These are phyloP conservation scores for Podospora tetraspora DNA, from an alignment of 495 filamentous ascomycete genomes.

Conservation along the genomic window DNA sequence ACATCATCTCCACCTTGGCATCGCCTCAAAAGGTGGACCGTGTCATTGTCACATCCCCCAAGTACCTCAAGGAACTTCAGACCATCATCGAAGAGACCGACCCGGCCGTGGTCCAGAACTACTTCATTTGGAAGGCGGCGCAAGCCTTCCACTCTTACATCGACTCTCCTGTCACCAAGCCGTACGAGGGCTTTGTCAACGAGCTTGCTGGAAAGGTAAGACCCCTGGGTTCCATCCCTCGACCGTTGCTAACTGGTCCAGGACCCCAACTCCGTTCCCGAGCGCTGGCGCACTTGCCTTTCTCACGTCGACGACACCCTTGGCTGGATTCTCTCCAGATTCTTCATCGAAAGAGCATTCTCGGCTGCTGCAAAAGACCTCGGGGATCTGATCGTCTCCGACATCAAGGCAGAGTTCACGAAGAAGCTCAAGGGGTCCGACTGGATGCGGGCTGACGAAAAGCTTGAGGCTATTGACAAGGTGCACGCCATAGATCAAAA, in stretches of 20 bases:
- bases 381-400: conserved; percentile 57
- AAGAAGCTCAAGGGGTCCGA: conserved; percentile 54
- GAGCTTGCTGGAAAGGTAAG: conserved; percentile 39
- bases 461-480: conserved; percentile 60
- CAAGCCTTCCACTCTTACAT: conserved; percentile 40
- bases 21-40: conserved; percentile 49
- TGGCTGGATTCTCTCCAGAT: conserved; percentile 56
- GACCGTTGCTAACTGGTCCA: neutral
- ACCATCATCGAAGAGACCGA: conserved; percentile 29
- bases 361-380: conserved; percentile 15
- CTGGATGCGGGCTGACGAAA: conserved; percentile 67
- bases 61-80: conserved; percentile 25
- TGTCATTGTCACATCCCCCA: conserved; percentile 45
- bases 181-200: conserved; percentile 54
- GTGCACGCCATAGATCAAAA: conserved; percentile 68
- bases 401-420: conserved; percentile 1
- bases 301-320: conserved; percentile 51
- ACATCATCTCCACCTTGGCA: conserved; percentile 49
- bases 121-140: conserved; percentile 33
- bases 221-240: neutral
- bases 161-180: conserved; percentile 54
- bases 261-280: conserved; percentile 51
- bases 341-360: conserved; percentile 39
- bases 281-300: conserved; percentile 68
- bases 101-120: conserved; percentile 32